These are phyloP conservation scores for Colletotrichum graminicola DNA, from an alignment of 2,329 filamentous ascomycete species.

Conservation along the genomic window DNA sequence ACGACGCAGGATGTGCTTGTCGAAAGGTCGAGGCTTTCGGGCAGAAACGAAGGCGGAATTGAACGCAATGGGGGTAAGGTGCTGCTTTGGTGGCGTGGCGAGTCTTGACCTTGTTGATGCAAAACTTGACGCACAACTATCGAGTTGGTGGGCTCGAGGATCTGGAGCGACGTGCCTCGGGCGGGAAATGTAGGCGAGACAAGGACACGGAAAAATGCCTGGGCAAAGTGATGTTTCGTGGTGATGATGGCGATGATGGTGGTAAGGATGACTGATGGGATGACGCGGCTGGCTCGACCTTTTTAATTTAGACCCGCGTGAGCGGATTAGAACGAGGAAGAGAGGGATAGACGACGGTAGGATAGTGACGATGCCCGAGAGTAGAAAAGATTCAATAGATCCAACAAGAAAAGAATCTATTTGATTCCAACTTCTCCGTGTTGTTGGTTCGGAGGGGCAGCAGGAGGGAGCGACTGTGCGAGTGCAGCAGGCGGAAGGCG, in stretches of 20 bases:
- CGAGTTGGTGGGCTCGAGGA: not conserved
- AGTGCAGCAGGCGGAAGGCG: not conserved
- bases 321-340: not conserved
- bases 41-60: constrained; percentile 37
- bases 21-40: constrained; percentile 38
- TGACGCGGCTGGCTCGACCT: constrained; percentile 23
- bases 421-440: constrained; percentile 3
- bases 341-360: constrained; percentile 2
- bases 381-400: constrained; percentile 23
- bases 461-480: constrained; percentile 1
- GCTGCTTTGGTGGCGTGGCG: not conserved
- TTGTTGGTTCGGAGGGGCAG: constrained; percentile 2
- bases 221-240: constrained; percentile 2
- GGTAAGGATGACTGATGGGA: constrained; percentile 3
- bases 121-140: not conserved
- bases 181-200: not conserved
- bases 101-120: not conserved
- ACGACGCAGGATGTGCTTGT: constrained; percentile 21
- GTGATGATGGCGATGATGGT: not conserved
- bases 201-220: not conserved
- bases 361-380: constrained; percentile 12
- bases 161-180: not conserved
- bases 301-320: constrained; percentile 27
- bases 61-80: constrained; percentile 25
- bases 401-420: constrained; percentile 10